phyloP scores from a whole-genome alignment of 805 yeast genomes.

The Myxozyma lipomycoides region DNA sequence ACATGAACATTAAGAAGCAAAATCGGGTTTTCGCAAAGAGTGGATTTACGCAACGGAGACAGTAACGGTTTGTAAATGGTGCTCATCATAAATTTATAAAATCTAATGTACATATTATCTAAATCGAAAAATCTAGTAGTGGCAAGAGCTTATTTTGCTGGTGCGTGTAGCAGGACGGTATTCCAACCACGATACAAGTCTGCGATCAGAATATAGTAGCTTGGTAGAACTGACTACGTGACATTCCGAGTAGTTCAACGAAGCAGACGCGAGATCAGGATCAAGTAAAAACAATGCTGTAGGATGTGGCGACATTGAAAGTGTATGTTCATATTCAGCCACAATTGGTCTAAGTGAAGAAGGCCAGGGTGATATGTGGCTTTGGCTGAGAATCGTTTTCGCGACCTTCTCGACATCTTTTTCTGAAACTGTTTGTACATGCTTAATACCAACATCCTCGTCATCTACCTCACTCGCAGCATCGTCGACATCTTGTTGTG shows the following conservation, averaged over 20 bases:
- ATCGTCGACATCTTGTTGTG: neutral
- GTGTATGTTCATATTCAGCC: conserved; percentile 64
- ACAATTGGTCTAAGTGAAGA: conserved; percentile 56
- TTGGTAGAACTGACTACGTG: conserved; percentile 14
- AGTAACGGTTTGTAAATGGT: neutral
- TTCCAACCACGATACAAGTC: conserved; percentile 60
- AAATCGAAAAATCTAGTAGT: neutral
- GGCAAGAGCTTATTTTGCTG: conserved; percentile 4
- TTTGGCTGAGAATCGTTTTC: conserved; percentile 82
- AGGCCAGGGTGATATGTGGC: conserved; percentile 78
- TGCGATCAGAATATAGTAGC: conserved; percentile 3
- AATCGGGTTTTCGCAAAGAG: conserved; percentile 7
- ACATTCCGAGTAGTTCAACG: conserved; percentile 4
- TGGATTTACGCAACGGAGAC: conserved; percentile 5
- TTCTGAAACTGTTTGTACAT: neutral
- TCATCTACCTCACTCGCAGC: neutral
- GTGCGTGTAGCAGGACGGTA: conserved; percentile 52
- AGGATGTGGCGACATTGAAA: conserved; percentile 78
- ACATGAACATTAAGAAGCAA: conserved; percentile 56
- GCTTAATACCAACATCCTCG: neutral
- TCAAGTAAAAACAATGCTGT: conserved; percentile 36
- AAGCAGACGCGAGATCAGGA: neutral
- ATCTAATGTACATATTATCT: neutral
- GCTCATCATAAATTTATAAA: neutral
- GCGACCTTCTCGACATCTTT: conserved; percentile 28